Evolutionary conservation across 192 early-diverging fungal species (phyloP), one percentile per base, ranked within the genome.

Genomic region (Backusella westeae): DNA sequence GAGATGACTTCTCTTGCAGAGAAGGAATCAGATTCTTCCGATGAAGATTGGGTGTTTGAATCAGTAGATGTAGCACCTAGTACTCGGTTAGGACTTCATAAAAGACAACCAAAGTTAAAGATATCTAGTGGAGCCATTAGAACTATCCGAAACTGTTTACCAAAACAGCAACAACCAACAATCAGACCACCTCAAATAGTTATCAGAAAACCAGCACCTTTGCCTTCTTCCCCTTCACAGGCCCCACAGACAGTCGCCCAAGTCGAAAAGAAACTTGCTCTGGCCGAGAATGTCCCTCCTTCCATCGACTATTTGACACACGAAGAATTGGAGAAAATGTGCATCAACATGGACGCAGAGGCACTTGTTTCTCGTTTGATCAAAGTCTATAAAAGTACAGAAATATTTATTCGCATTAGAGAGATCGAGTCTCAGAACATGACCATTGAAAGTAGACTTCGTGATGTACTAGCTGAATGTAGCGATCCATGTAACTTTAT

Each of bases 1-100:
- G 67, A 38, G 35, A 38, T 68, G 67, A 36, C 35, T 73, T 65
- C 63, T 67, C 52, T 39, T 68, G 38, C 14, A 26, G 52, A 73
- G 12, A 66, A 52, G 39, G 72, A 73, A 34, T 72, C 72, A 21
- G 72, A 78, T 42, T 72, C 76, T 56, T 75, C 74, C 10, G 77
- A 78, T n/a, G 77, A 78, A 14, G 77, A 78, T 21, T 78, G 77
- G 77, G 72, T 78, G 10, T 35, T 78, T 29, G 44, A 63, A 15
- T 78, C 77, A 10, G 56, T 63, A 63, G 56, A 63, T 63, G 56
- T 63, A 63, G 10, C 56, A 63, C 56, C 56, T 29, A 63, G 56
- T n/a, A 63, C 56, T 63, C 56, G 56, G 68, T n/a, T 19, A 65
- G 32, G n/a, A 74, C 72, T 26, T 21, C 38, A 44, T 4, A 67